phyloP scores from a whole-genome alignment of 768 basidiomycete genomes.

The Neoboletus brunneissimus region DNA sequence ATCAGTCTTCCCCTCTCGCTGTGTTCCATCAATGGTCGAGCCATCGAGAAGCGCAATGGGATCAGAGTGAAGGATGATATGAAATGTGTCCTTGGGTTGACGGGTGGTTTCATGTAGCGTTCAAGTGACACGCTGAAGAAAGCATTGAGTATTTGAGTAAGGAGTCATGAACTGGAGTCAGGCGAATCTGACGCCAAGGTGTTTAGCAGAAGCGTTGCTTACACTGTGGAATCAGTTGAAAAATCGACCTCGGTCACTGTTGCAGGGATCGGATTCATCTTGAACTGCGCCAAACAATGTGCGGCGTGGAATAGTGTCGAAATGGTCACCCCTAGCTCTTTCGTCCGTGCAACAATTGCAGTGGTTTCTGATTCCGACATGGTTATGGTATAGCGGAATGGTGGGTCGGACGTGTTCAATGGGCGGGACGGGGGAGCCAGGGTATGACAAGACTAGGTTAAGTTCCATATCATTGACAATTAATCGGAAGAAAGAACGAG shows the following conservation, averaged over 20 bases:
- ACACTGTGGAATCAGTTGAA: slow-evolving; percentile 8
- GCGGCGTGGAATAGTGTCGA: slow-evolving; percentile 23
- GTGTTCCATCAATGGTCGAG: slow-evolving; percentile 1
- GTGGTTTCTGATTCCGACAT: slow-evolving; percentile 7
- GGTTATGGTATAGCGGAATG: neutral
- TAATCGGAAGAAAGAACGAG: neutral
- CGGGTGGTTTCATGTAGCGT: slow-evolving; percentile 16
- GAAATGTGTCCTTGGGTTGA: slow-evolving; percentile 19
- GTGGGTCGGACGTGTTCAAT: slow-evolving; percentile 8
- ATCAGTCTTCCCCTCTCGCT: slow-evolving; percentile 12
- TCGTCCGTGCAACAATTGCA: slow-evolving; percentile 10
- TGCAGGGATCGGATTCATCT: slow-evolving; percentile 18
- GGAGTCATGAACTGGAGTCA: neutral
- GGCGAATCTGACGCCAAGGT: too few relatives aligned
- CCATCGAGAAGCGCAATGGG: slow-evolving; percentile 20
- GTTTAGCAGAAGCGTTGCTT: neutral
- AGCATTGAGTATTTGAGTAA: neutral
- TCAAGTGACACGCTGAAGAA: slow-evolving; percentile 15
- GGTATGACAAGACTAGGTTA: slow-evolving; percentile 4
- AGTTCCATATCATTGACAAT: neutral
- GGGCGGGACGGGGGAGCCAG: slow-evolving; percentile 8
- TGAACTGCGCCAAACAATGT: slow-evolving; percentile 20
- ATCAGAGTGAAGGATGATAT: slow-evolving; percentile 14
- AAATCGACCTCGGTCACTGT: slow-evolving; percentile 17
- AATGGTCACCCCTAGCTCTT: slow-evolving; percentile 10